Base-by-base conservation (phyloP, 257 asterid species). In the Haberlea rhodopensis region DNA sequence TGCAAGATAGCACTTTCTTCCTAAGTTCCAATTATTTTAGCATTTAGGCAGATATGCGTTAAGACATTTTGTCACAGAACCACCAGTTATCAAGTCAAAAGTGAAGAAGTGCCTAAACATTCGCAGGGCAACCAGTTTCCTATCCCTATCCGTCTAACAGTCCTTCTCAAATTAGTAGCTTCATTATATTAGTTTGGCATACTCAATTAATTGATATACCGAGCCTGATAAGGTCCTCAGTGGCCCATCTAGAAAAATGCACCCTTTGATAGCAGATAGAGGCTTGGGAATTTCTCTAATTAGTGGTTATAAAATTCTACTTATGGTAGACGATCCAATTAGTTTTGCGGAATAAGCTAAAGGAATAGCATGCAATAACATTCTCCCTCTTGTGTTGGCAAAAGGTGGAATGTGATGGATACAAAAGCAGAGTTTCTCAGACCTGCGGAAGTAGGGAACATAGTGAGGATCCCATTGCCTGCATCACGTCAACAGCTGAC, bases 401-500 rank as follows among this genome's bases (percentile, higher is more conserved):
- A 67, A 8, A 20, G 15, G 22, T 62, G 48, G 56, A 62, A 26
- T 62, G 48, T 28, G 34, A 57, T 45, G 43, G 48, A 53, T 48
- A 11, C 9, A 53, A 58, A 65, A 57, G 57, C 53, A 54, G 64
- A 68, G 62, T 27, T 56, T 62, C 68, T 8, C 78, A 70, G 64
- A 94, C 99, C 94, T 66, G 69, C 63, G 89, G 73, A 18, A 87
- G 82, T 61, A 79, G 48, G 70, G 83, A 71, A 77, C 79, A 74
- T 53, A 80, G 60, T 76, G 97, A 84, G 65, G 90, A 80, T 55
- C 95, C 95, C 84, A 90, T 80, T 66, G 86, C 84, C 81, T 87
- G 96, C 87, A 90, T 73, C 28, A 86, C 86, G 70, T 81, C 92
- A 68, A 84, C 82, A 18, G 97, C 95, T 66, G 99, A 83, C 82